A percentile compares a stretch with the other conserved stretches of the same genome.
Conservation (phyloP, 2,329 filamentous ascomycete species). For the Lasiodiplodia citricola region DNA sequence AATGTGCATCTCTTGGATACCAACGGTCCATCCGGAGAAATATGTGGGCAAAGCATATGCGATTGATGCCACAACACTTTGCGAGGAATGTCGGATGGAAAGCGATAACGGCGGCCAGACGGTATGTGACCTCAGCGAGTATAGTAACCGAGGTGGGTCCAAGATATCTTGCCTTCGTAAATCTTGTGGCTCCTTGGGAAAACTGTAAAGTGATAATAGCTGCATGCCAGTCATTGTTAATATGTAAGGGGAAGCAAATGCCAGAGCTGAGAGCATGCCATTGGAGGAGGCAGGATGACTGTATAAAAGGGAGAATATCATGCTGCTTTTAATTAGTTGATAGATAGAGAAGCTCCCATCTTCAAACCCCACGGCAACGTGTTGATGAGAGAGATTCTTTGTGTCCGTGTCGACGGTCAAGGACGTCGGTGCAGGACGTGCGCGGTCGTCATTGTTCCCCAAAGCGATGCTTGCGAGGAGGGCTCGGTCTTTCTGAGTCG, state of each 20-base stretch:
- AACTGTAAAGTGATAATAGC: conserved; percentile 76
- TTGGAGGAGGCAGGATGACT: conserved; percentile 66
- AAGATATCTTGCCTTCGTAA: conserved; percentile 29
- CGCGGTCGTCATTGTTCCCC: not conserved
- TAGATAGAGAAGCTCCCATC: conserved; percentile 67
- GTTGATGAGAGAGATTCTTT: conserved; percentile 36
- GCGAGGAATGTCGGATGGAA: conserved; percentile 73
- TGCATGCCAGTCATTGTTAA: conserved; percentile 78
- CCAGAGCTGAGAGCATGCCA: conserved; percentile 71
- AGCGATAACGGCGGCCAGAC: conserved; percentile 78
- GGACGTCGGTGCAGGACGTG: conserved; percentile 59
- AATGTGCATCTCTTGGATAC: conserved; percentile 89
- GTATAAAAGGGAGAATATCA: conserved; percentile 58
- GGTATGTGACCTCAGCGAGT: conserved; percentile 80
- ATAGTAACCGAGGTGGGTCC: conserved; percentile 65
- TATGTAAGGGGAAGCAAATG: conserved; percentile 75
- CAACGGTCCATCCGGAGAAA: conserved; percentile 82
- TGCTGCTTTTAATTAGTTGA: conserved; percentile 57
- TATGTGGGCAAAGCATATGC: conserved; percentile 83
- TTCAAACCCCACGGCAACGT: conserved; percentile 44
- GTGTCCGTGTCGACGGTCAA: conserved; percentile 64
- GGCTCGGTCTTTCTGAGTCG: conserved; percentile 63
- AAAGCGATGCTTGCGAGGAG: conserved; percentile 60
- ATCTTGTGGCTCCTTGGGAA: conserved; percentile 47
- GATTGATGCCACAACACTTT: conserved; percentile 76